phyloP scores from a whole-genome alignment of 1,284 basidiomycete genomes.

The Cutaneotrichosporon sp. region DNA sequence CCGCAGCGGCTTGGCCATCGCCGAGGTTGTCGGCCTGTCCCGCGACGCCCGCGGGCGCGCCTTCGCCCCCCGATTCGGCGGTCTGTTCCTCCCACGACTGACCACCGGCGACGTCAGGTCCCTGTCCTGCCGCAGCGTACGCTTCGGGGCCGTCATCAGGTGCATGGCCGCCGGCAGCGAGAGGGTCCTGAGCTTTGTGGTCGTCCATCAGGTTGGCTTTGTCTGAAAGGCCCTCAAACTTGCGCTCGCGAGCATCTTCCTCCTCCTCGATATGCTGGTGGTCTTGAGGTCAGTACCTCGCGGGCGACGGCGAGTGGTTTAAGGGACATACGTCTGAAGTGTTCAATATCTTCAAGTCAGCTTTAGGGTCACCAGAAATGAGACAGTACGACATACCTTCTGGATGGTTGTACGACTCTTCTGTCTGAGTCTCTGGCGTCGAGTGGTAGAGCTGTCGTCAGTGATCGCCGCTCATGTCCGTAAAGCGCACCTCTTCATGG shows the following conservation, averaged over 20 bases:
- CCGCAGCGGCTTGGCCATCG: neutral
- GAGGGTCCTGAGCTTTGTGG: conserved; percentile 41
- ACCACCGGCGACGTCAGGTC: conserved; percentile 1
- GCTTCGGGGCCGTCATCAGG: conserved; percentile 34
- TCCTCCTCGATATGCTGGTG: conserved; percentile 77
- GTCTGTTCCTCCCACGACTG: conserved; percentile 2
- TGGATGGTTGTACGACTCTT: conserved; percentile 86
- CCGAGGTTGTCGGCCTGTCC: neutral
- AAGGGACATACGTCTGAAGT: conserved; percentile 41
- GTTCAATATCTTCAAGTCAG: conserved; percentile 32
- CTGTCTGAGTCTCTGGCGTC: conserved; percentile 94
- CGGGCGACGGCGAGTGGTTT: neutral
- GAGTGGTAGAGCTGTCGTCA: conserved; percentile 71
- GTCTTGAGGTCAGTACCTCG: conserved; percentile 50
- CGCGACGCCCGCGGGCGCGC: neutral
- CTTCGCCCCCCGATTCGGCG: neutral
- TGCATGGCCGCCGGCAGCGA: conserved; percentile 41
- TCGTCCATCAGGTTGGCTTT: conserved; percentile 39
- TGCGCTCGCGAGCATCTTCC: conserved; percentile 60
- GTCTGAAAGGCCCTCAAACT: conserved; percentile 40
- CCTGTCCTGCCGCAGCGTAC: neutral
- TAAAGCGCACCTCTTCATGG: conserved; percentile 75
- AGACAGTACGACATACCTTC: conserved; percentile 57
- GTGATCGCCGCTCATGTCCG: no score
- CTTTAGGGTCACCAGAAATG: neutral